Percentiles rank a stretch among this genome's conserved stretches.
These are phyloP conservation scores for Zymoseptoria ardabiliae DNA, from an alignment of 2,329 filamentous ascomycete genomes.

Conservation along the genomic window DNA sequence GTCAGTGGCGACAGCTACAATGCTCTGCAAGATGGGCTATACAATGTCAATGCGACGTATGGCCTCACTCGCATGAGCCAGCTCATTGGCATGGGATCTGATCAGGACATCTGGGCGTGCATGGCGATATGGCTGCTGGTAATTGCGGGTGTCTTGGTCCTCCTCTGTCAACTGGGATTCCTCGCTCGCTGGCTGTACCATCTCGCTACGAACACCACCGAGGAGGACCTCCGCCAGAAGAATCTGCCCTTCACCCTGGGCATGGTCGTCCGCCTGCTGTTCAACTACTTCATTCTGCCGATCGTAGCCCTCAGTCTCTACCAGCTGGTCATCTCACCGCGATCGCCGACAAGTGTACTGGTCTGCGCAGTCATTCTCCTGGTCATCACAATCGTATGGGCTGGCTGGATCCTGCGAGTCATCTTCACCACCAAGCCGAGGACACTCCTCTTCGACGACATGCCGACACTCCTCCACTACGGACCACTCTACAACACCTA, in stretches of 20 bases:
- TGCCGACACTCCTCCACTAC: constrained; percentile 81
- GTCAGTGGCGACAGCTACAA: constrained; percentile 60
- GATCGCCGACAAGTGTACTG: constrained; percentile 63
- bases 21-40: constrained; percentile 76
- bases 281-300: constrained; percentile 87
- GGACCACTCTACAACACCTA: constrained; percentile 97
- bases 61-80: constrained; percentile 75
- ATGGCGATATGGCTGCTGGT: constrained; percentile 87
- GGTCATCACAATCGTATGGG: constrained; percentile 63
- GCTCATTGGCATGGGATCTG: constrained; percentile 68
- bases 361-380: constrained; percentile 70
- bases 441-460: constrained; percentile 84
- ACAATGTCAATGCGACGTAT: constrained; percentile 67
- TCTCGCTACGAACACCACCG: constrained; percentile 60
- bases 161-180: constrained; percentile 72
- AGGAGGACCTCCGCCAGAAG: constrained; percentile 84
- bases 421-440: constrained; percentile 76
- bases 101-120: constrained; percentile 81
- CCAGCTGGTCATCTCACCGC: constrained; percentile 69
- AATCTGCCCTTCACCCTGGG: constrained; percentile 71
- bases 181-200: constrained; percentile 68
- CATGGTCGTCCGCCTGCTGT: constrained; percentile 65
- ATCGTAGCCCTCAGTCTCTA: constrained; percentile 83
- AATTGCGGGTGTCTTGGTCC: constrained; percentile 60
- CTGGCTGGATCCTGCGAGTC: constrained; percentile 70